These are phyloP conservation scores for Xylaria nigripes DNA, from an alignment of 495 filamentous ascomycete species.

Conservation along the genomic window DNA sequence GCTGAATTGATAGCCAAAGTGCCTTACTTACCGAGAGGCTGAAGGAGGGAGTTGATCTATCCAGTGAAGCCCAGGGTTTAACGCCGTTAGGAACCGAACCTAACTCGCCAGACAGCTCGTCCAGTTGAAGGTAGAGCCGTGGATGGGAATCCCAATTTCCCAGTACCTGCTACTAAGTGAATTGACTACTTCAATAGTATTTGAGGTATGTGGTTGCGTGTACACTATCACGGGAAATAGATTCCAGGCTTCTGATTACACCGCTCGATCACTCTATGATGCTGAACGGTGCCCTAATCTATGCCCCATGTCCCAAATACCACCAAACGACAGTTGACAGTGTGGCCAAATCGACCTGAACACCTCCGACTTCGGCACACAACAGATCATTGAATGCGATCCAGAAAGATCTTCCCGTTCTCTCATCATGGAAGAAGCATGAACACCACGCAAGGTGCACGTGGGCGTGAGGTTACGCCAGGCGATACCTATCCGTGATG, in stretches of 20 bases:
- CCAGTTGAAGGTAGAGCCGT: background rate
- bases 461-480: background rate
- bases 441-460: background rate
- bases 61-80: too few species aligned
- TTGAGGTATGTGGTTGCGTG: background rate
- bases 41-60: too few species aligned
- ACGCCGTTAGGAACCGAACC: too few species aligned
- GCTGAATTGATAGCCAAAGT: background rate
- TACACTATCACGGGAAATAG: too few species aligned
- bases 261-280: background rate
- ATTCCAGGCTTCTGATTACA: background rate
- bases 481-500: background rate
- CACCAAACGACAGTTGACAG: background rate
- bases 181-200: background rate
- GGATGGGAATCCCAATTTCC: background rate
- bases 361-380: background rate
- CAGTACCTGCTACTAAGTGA: background rate
- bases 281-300: background rate
- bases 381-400: background rate
- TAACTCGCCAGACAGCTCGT: too few species aligned
- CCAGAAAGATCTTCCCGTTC: background rate
- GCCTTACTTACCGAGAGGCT: background rate
- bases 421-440: background rate
- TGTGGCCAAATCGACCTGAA: background rate
- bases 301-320: background rate